Evolutionary conservation across 148 eudicot genomes (phyloP), one percentile per base, ranked within the genome.

Genomic region (Rhododendron molle): DNA sequence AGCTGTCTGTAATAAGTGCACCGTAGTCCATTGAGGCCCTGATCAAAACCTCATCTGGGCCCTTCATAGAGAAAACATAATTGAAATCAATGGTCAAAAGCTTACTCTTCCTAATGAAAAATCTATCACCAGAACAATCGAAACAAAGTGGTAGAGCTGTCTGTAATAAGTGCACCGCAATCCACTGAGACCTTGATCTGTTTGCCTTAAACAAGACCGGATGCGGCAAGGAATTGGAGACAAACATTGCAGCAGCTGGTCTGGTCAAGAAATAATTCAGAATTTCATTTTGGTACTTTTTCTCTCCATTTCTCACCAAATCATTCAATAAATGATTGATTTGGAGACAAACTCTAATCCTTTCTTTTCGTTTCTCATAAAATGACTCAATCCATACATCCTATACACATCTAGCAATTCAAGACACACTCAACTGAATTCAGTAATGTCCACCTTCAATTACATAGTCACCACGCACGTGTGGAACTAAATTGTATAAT

Each of bases 21-120:
- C 87, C 60, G 94, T 94, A 11, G 98, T 93, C 98, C 98, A 97
- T 32, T 85, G 88, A 56, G 94, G 91, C 52, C 92, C 95, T 67
- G 83, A 85, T 3, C 78, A 95, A n/a, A n/a, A n/a, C n/a, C 60
- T 92, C 96, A 67, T 88, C 87, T 1, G 98, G 95, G 30, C 98
- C 98, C 87, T 97, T 94, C 67, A 88, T 90, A 85, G 90, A 91
- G 79, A 91, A 93, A 50, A 94, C 86, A 1, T 95, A 92, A 1
- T 81, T 89, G 62, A 83, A 92, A 82, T 97, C 98, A 11, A 95
- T 18, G 50, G 85, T 89, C 30, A 94, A 52, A 6, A 95, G 79
- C 32, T 95, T 91, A 85, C 96, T 92, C 26, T 89, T 87, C 2
- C 85, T 82, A 50, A 95, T 91, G 67, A 85, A 26, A 82, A 89